Base-by-base conservation (phyloP, 139 green algal genomes). In the Coelastrella sp. region DNA sequence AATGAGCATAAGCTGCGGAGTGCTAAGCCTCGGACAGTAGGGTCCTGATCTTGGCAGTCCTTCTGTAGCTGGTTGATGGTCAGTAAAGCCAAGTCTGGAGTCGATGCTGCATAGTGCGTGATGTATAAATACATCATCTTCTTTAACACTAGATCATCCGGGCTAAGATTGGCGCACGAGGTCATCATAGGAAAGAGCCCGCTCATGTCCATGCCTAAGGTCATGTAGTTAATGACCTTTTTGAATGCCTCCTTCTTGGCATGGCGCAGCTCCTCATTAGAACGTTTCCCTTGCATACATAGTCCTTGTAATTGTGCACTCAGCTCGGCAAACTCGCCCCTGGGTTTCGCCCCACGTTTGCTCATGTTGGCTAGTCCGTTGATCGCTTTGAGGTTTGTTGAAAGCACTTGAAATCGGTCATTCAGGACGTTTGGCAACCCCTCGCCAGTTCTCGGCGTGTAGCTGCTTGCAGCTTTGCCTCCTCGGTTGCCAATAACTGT, bases 111-210 rank as follows among this genome's bases (percentile, higher is more conserved):
- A 75, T 98, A 98, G 64, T 97, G 96, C 56, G 95, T 95, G 76
- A 98, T 95, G 94, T 98, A 99, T 0, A 99, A 94, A 93, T 99
- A 99, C 13, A 99, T 96, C 98, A 99, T 99, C 92, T 99, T 99
- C 93, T 99, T 99, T 7, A 99, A 92, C 23, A 98, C 94, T 19
- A 98, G 73, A 91, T 99, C 97, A 60, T 97, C 94, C 4, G 91
- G 80, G 85, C 92, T 96, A 47, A 96, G 91, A 87, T 96, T 96
- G 6, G 92, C 94, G 76, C 90, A 94, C 2, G 94, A 96, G 60
- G 95, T 96, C 87, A 97, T 95, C 90, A 92, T 94, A 0, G 94
- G 92, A 93, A 99, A 99, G 0, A 99, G 94, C 7, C 91, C 90
- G 2, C 94, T 97, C 95, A 99, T 98, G 93, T 99, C 98, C 87